Percentiles rank a stretch among this genome's conserved stretches.
These are phyloP conservation scores for Fraxinus pennsylvanica DNA, from an alignment of 257 asterid genomes.

Conservation along the genomic window DNA sequence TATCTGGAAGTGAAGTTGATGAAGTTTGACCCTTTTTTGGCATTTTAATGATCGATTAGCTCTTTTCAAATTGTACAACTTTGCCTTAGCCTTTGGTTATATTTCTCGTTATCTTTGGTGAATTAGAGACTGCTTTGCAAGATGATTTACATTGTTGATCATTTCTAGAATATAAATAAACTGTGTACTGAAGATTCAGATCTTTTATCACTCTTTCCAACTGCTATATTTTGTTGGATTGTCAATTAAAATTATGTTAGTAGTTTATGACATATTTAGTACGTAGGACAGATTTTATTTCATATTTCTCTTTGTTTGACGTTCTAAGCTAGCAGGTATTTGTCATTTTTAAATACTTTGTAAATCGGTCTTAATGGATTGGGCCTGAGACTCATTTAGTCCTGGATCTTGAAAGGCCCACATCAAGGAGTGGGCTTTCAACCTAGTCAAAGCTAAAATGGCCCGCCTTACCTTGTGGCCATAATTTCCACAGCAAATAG, in stretches of 20 bases:
- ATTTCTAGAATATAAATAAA: not conserved
- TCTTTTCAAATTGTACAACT: constrained; percentile 24
- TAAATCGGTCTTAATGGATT: not conserved
- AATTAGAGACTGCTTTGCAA: constrained; percentile 22
- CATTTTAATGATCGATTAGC: constrained; percentile 9
- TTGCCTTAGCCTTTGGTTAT: not conserved
- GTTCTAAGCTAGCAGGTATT: not conserved
- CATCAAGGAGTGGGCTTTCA: not conserved
- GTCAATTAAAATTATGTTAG: not conserved
- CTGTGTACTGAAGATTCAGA: not conserved
- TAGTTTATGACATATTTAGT: not conserved
- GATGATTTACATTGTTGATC: constrained; percentile 24
- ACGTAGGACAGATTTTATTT: not conserved
- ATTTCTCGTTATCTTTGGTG: not conserved
- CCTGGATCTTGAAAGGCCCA: not conserved
- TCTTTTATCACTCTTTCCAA: not conserved
- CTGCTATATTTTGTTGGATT: not conserved
- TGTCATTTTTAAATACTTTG: no score
- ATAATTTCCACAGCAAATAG: no score
- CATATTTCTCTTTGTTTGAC: not conserved
- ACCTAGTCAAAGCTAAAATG: not conserved
- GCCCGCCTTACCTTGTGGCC: not conserved
- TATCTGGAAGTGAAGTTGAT: constrained; percentile 57
- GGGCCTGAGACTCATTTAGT: not conserved
- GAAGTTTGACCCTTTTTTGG: constrained; percentile 32